phyloP scores from a whole-genome alignment of 1,284 basidiomycete species.

The Pyrrhoderma lamaoense region DNA sequence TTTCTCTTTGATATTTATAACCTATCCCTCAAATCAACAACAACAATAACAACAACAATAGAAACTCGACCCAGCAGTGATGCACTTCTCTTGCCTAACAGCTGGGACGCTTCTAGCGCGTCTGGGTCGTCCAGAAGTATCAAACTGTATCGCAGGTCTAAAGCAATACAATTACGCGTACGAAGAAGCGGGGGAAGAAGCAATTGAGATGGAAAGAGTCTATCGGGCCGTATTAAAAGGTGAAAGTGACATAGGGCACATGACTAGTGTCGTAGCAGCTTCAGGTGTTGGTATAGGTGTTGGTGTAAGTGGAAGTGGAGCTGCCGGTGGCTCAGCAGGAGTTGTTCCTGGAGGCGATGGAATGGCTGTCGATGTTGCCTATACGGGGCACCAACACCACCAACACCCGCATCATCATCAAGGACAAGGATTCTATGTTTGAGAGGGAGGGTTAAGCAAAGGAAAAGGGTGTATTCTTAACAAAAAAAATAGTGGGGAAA shows the following conservation, averaged over 20 bases:
- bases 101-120: constrained; percentile 77
- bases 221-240: constrained; percentile 37
- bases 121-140: constrained; percentile 73
- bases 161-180: constrained; percentile 83
- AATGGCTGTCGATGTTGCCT: too few relatives aligned
- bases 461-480: too few relatives aligned
- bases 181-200: constrained; percentile 78
- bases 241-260: constrained; percentile 15
- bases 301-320: not conserved
- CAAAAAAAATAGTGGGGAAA: too few relatives aligned
- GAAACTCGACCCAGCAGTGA: constrained; percentile 76
- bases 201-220: constrained; percentile 54
- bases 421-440: too few relatives aligned
- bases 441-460: too few relatives aligned
- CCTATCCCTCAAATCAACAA: constrained; percentile 1
- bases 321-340: too few relatives aligned
- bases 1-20: too few relatives aligned
- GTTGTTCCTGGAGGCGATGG: too few relatives aligned
- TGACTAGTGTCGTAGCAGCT: constrained; percentile 12
- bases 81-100: constrained; percentile 78
- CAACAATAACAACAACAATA: too few relatives aligned
- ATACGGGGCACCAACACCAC: too few relatives aligned
- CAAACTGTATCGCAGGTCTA: constrained; percentile 76
- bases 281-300: too few relatives aligned
- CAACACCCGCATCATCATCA: too few relatives aligned